Base-by-base conservation (phyloP, 805 yeast species). In the Candida khao-thaluensis region DNA sequence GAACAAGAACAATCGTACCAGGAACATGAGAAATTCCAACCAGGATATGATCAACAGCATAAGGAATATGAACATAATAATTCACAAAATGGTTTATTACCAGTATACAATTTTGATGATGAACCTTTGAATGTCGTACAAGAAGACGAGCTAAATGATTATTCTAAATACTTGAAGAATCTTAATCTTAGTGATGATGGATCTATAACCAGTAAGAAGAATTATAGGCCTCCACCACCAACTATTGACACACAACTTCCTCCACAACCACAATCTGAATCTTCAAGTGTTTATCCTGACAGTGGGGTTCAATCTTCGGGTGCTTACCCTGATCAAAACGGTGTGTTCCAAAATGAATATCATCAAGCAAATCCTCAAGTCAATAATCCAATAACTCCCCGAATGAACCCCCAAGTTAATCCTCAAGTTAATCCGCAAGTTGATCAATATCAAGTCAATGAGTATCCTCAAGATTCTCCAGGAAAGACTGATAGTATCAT, bases 21-120 rank as follows among this genome's bases (percentile, higher is more conserved):
- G n/a, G n/a, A n/a, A n/a, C n/a, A n/a, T n/a, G n/a, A n/a, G n/a
- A n/a, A n/a, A n/a, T n/a, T n/a, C n/a, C n/a, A n/a, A n/a, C n/a
- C n/a, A n/a, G n/a, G n/a, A n/a, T n/a, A n/a, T 17, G 45, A 40
- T 18, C 17, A 37, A 15, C 24, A 42, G 3, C 48, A 47, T 16
- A 42, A 30, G n/a, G 12, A 11, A 3, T 6, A 31, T 31, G 12
- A 44, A 4, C 22, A 18, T 22, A 20, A 15, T 3, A 27, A 20
- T 20, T 7, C 28, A 8, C 23, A 9, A 7, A n/a, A 25, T 7
- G 52, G 40, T 8, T 35, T 47, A 11, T 44, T 56, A 12, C 61
- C 62, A 3, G 47, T 44, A 10, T 46, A 49, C 12, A 35, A 42
- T 15, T 58, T 61, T 29, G 62, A 53, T 11, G 44, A 45, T n/a